Conservation (phyloP, 164 flowering plant species). For the Santalum album region DNA sequence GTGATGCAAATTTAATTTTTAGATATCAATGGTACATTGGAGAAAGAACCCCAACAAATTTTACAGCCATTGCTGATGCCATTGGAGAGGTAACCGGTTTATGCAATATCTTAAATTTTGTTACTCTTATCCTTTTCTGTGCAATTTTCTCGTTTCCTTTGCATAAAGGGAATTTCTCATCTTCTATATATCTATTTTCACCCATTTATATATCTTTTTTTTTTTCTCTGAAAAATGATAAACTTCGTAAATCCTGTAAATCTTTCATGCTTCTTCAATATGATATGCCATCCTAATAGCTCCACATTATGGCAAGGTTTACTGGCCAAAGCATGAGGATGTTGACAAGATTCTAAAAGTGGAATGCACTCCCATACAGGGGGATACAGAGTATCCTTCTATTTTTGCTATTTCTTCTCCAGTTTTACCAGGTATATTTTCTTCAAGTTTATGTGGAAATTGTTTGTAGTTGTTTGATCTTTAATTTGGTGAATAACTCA, state of each 20-base stretch:
- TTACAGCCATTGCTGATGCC: slow-evolving; percentile 59
- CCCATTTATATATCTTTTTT: not conserved
- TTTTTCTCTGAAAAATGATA: not conserved
- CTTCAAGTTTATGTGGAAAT: not conserved
- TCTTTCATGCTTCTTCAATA: not conserved
- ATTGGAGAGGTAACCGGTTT: slow-evolving; percentile 51
- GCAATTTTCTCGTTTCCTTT: no score
- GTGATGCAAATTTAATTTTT: slow-evolving; percentile 46
- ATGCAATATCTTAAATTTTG: no score
- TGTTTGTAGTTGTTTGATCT: not conserved
- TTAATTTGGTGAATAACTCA: not conserved
- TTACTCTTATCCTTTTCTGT: no score
- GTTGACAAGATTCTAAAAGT: slow-evolving; percentile 69
- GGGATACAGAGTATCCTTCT: slow-evolving; percentile 62
- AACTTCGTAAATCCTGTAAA: not conserved
- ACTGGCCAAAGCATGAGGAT: slow-evolving; percentile 83
- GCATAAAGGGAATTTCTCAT: no score
- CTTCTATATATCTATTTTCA: no score
- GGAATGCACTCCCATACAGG: slow-evolving; percentile 70
- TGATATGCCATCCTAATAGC: slow-evolving; percentile 2
- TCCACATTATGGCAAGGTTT: slow-evolving; percentile 43
- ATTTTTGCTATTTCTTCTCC: slow-evolving; percentile 82
- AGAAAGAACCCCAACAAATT: slow-evolving; percentile 58
- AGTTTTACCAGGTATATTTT: slow-evolving; percentile 64
- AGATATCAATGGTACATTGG: slow-evolving; percentile 88